Conservation (phyloP, 352 stramenopile genomes). For the Aphanomyces euteiches region DNA sequence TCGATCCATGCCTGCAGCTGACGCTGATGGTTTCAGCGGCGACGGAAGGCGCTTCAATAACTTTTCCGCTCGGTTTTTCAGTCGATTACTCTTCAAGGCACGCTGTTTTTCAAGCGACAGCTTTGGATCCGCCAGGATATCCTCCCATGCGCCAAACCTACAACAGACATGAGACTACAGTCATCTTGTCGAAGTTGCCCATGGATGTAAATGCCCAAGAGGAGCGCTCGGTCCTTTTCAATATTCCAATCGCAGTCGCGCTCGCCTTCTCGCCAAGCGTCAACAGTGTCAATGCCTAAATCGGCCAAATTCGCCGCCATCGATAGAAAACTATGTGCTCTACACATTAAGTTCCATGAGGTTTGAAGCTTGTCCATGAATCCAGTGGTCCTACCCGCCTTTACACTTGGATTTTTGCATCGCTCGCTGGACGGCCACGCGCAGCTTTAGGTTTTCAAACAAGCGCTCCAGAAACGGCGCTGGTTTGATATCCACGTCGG, state of each 20-base stretch:
- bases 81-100: constrained; percentile 70
- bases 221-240: constrained; percentile 70
- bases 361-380: not conserved
- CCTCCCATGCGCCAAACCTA: constrained; percentile 76
- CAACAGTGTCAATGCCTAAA: constrained; percentile 40
- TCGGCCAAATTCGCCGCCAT: constrained; percentile 47
- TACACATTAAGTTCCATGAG: constrained; percentile 33
- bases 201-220: constrained; percentile 80
- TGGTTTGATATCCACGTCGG: constrained; percentile 68
- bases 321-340: constrained; percentile 67
- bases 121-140: constrained; percentile 78
- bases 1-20: not conserved
- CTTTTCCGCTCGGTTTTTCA: constrained; percentile 83
- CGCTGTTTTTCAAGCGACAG: constrained; percentile 77
- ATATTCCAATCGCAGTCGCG: constrained; percentile 78
- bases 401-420: constrained; percentile 47
- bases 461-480: constrained; percentile 74
- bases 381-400: constrained; percentile 30
- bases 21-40: constrained; percentile 29
- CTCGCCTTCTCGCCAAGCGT: constrained; percentile 69
- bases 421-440: constrained; percentile 73
- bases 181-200: constrained; percentile 30
- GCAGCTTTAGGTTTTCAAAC: constrained; percentile 83
- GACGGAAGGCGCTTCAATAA: constrained; percentile 67
- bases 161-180: not conserved